Evolutionary conservation across 768 basidiomycete genomes (phyloP), one percentile per base, ranked within the genome.

Genomic region (Hericium erinaceus): DNA sequence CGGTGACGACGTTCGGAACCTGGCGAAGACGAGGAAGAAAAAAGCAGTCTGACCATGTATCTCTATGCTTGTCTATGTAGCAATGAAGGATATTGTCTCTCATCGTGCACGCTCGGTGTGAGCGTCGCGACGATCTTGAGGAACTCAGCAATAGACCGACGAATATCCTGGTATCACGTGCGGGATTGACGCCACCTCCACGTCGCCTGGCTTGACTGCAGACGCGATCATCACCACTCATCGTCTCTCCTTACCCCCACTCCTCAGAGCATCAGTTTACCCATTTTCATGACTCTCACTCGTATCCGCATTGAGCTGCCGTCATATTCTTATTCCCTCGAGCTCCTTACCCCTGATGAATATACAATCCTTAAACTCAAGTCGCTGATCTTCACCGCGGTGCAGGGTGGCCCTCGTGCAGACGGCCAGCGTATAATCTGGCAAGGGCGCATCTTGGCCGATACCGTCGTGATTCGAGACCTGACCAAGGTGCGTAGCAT

Each of bases 391-490:
- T 75, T 71, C 57, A 70, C 67, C 16, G 67, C 71, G 22, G 91
- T 89, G 65, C 69, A 76, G 16, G 89, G 89, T 24, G 76, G 73
- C 60, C 89, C 89, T 46, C 76, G 72, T 44, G 75, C 80, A 16
- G 81, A 82, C n/a, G 86, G 88, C 18, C 89, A 91, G 69, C 76
- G 85, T 58, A 75, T 92, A 58, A 84, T 92, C 57, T 89, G 83
- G 80, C 77, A 82, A 64, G 89, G 89, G 20, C 80, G 89, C 49
- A 75, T 77, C 65, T 73, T 92, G 39, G 71, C 67, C 22, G 83
- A 91, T 70, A 74, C 76, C 50, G 87, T 90, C 74, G 79, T 74
- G 64, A 74, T 91, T 15, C 72, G 76, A 56, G 79, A 80, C 48
- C 71, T 91, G 48, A 89, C 89, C 89, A 82, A 82, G 80, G 85